phyloP scores from a whole-genome alignment of 257 asterid species.

The Petrea volubilis region DNA sequence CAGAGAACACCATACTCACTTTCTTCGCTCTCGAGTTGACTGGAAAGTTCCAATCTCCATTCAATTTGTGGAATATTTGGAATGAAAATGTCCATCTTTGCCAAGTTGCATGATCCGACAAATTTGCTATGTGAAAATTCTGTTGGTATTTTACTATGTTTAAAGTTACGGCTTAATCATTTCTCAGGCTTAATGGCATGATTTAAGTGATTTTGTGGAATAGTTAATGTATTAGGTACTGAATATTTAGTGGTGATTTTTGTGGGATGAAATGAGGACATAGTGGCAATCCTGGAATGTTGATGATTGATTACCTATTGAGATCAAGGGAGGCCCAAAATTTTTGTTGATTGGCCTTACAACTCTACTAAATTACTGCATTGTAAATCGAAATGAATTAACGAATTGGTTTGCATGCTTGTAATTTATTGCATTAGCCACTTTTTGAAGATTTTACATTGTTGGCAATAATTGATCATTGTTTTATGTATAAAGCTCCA shows the following conservation, averaged over 20 bases:
- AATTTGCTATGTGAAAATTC: background rate
- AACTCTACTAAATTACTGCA: background rate
- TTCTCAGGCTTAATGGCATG: background rate
- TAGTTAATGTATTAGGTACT: background rate
- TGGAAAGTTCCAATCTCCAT: background rate
- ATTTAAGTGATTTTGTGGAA: background rate
- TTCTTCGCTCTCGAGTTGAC: background rate
- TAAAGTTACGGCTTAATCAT: background rate
- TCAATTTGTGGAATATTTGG: background rate
- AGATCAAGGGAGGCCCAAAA: background rate
- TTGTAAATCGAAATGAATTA: background rate
- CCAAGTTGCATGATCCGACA: background rate
- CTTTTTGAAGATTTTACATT: background rate
- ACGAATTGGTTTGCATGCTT: too few species aligned
- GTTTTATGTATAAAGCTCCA: background rate
- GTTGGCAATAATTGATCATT: background rate
- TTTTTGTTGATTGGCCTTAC: background rate
- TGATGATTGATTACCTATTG: background rate
- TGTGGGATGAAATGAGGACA: background rate
- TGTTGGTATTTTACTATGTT: background rate
- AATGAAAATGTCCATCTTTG: background rate
- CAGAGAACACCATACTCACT: background rate
- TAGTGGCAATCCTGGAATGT: background rate
- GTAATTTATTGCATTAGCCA: too few species aligned
- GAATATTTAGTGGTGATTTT: background rate